Conservation (phyloP, 2,329 filamentous ascomycete species). For the Pestalotiopsis sp. region DNA sequence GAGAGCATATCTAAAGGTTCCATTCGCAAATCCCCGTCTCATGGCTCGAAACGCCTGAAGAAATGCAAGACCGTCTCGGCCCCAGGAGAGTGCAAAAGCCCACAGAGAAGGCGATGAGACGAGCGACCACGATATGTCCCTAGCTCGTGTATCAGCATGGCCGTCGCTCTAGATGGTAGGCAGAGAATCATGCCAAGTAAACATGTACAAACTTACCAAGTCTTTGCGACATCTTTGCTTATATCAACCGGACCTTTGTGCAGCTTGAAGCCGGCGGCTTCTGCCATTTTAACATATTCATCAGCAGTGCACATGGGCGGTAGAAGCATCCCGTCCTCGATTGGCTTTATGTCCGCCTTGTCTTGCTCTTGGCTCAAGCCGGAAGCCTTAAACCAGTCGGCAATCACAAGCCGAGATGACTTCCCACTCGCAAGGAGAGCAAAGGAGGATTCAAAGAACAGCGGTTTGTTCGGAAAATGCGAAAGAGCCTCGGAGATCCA, state of each 20-base stretch:
- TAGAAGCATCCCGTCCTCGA: constrained; percentile 65
- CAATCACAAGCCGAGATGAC: constrained; percentile 52
- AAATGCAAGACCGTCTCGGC: constrained; percentile 62
- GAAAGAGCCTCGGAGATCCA: constrained; percentile 66
- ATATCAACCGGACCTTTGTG: constrained; percentile 56
- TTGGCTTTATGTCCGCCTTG: constrained; percentile 57
- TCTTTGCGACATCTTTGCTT: constrained; percentile 59
- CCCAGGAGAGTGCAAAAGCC: constrained; percentile 63
- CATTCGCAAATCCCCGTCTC: constrained; percentile 61
- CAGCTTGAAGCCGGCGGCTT: constrained; percentile 48
- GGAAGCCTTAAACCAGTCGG: constrained; percentile 64
- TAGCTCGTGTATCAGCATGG: constrained; percentile 25
- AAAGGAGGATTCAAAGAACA: constrained; percentile 59
- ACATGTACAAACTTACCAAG: constrained; percentile 46
- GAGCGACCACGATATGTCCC: constrained; percentile 65
- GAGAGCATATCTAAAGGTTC: constrained; percentile 60
- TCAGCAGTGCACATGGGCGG: constrained; percentile 56
- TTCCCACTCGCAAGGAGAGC: constrained; percentile 50
- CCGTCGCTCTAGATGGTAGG: no score
- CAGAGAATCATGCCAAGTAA: no score
- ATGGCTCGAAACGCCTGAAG: constrained; percentile 64
- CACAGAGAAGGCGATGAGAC: constrained; percentile 62
- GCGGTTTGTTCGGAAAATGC: constrained; percentile 60
- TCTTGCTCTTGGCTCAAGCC: constrained; percentile 41
- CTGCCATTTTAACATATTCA: constrained; percentile 55